Percentiles rank a stretch among this genome's conserved stretches.
These are phyloP conservation scores for Neopestalotiopsis clavispora DNA, from an alignment of 2,329 filamentous ascomycete genomes.

Conservation along the genomic window DNA sequence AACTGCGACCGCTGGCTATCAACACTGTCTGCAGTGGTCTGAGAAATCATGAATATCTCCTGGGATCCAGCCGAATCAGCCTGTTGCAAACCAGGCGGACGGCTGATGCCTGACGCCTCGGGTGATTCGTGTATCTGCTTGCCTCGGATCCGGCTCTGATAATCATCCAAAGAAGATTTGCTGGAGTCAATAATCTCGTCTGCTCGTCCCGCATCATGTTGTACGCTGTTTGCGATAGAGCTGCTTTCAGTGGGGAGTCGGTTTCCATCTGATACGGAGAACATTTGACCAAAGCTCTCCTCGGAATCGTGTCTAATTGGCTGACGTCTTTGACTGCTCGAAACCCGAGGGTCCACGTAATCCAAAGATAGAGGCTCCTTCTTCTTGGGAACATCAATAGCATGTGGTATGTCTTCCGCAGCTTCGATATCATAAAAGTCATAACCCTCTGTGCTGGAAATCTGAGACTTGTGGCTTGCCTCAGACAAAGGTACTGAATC, in stretches of 20 bases:
- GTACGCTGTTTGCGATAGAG: slow-evolving; percentile 34
- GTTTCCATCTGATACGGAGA: slow-evolving; percentile 59
- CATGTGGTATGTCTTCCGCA: slow-evolving; percentile 44
- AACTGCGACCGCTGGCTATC: slow-evolving; percentile 28
- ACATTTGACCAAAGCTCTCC: slow-evolving; percentile 63
- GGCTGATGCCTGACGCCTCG: slow-evolving; percentile 24
- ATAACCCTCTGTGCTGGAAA: slow-evolving; percentile 65
- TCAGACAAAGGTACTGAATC: slow-evolving; percentile 57
- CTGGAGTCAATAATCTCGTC: neutral
- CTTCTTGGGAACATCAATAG: slow-evolving; percentile 57
- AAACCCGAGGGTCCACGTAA: slow-evolving; percentile 37
- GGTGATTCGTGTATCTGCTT: slow-evolving; percentile 39
- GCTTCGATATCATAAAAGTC: slow-evolving; percentile 69
- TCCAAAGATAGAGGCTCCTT: slow-evolving; percentile 43
- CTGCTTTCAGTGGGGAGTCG: slow-evolving; percentile 42
- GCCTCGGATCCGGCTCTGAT: slow-evolving; percentile 51
- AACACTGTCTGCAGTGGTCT: slow-evolving; percentile 34
- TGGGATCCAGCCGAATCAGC: slow-evolving; percentile 30
- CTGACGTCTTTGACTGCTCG: slow-evolving; percentile 32
- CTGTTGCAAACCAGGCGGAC: slow-evolving; percentile 23
- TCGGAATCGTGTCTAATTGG: slow-evolving; percentile 58
- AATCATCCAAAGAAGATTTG: slow-evolving; percentile 40
- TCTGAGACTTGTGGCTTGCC: slow-evolving; percentile 54
- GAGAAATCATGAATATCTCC: slow-evolving; percentile 36
- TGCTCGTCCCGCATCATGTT: neutral